Base-by-base conservation (phyloP, 768 basidiomycete genomes). In the Calocera cornea region DNA sequence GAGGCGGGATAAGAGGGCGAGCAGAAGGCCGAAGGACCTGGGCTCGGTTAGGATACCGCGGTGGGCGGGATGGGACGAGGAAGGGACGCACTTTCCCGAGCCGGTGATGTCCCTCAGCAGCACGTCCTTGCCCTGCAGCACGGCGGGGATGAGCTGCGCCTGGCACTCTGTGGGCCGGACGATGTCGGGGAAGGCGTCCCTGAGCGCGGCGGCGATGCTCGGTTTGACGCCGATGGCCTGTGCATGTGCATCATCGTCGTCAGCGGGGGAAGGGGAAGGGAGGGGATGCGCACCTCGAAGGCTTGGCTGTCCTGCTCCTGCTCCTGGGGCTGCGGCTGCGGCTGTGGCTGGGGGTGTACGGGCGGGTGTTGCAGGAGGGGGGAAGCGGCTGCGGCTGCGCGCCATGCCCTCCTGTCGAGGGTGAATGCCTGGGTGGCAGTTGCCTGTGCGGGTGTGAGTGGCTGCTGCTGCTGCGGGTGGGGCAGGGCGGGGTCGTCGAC, bases 31-130 rank as follows among this genome's bases (percentile, higher is more conserved):
- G 72, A 92, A 88, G 3, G 90, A 88, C 77, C 89, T 92, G 65
- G 8, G 16, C 33, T 64, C 24, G 41, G 34, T 29, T 34, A n/a
- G 65, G n/a, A 12, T 33, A 34, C 65, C 40, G 50, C 49, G 33
- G n/a, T 34, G 41, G 7, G 11, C 41, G 50, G 11, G 63, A 22
- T 2, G 49, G 49, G 27, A 2, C 34, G 19, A 64, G 41, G 27
- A 2, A 40, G 19, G 64, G 41, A 79, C 87, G 68, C 73, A 90
- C 89, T 91, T 91, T 78, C 89, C 90, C 50, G 85, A 84, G 2
- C 90, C 89, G n/a, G 89, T 88, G 29, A 78, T 77, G 69, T 89
- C 89, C 69, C 83, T 86, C 65, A 91, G 71, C 16, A 90, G 75
- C 19, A 90, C 79, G 74, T 90, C 85, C 71, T 81, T 81, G 7